Evolutionary conservation across 345 rosid species (phyloP), one percentile per base, ranked within the genome.

Genomic region (Populus euphratica): DNA sequence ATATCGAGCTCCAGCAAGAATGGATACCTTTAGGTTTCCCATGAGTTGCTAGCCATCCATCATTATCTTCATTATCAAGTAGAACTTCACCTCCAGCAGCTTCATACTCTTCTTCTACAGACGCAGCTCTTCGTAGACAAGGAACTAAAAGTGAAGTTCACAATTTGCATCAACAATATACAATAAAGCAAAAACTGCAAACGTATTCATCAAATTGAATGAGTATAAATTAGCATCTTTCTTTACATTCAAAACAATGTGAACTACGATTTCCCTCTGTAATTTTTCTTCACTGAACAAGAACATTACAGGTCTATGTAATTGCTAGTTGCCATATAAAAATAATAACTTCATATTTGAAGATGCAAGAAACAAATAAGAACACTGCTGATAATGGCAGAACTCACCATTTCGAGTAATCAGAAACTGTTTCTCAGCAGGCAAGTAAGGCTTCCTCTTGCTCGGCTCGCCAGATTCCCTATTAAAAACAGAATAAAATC

Each of bases 31-130:
- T 92, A 2, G 97, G 99, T 83, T 88, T 92, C 75, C 99, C 99
- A 76, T 96, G 98, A 56, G 99, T 96, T 3, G 99, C 99, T 70
- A 92, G 81, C 99, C 98, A 96, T 77, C 97, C 99, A 80, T 96
- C 98, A 83, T 91, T 83, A 75, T 96, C 98, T 85, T 96, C 99
- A 85, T 90, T 86, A 80, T 96, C 99, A 75, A 94, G 90, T 75
- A 92, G 85, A 81, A 96, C 87, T 88, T 96, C 98, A 61, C 97
- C 99, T 80, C 99, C 97, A 36, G 95, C 90, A 81, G 96, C 96
- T 84, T 92, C 97, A 64, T 96, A 96, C 69, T 96, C 99, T 81
- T 93, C 97, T 66, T 88, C 99, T 38, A 96, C 82, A 39, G 95
- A 92, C 50, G 95, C 97, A 87, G 93, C 99, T 85, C 98, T 87